These are phyloP conservation scores for Fusarium caatingaense DNA, from an alignment of 2,329 filamentous ascomycete species.

Conservation along the genomic window DNA sequence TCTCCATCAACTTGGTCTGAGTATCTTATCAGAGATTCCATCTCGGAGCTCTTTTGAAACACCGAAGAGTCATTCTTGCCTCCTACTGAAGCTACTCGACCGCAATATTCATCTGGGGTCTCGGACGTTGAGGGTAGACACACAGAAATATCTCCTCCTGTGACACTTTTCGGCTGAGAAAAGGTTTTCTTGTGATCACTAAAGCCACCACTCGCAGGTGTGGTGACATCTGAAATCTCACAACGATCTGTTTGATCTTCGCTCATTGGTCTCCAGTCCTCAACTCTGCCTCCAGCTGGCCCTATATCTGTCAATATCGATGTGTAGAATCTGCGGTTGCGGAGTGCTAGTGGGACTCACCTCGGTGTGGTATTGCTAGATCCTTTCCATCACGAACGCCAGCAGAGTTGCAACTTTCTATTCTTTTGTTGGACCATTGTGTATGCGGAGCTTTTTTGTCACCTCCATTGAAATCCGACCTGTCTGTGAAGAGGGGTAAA, in stretches of 20 bases:
- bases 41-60: not conserved
- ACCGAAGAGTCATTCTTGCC: not conserved
- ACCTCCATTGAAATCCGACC: conserved; percentile 14
- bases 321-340: not conserved
- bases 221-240: not conserved
- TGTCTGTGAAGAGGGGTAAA: conserved; percentile 44
- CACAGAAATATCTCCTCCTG: not conserved
- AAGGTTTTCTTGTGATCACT: not conserved
- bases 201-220: not conserved
- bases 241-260: conserved; percentile 12
- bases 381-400: not conserved
- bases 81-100: not conserved
- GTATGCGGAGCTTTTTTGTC: not conserved
- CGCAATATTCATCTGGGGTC: not conserved
- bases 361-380: not conserved
- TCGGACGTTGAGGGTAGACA: not conserved
- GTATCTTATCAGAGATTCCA: not conserved
- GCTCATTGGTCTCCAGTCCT: conserved; percentile 25
- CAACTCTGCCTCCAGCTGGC: conserved; percentile 12
- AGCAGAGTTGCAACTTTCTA: not conserved
- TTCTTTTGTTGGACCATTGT: not conserved
- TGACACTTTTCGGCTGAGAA: not conserved
- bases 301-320: conserved; percentile 4
- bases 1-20: not conserved
- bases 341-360: not conserved